Evolutionary conservation across 805 yeast species (phyloP), one percentile per base, ranked within the genome.

Genomic region (Ogataea pini): DNA sequence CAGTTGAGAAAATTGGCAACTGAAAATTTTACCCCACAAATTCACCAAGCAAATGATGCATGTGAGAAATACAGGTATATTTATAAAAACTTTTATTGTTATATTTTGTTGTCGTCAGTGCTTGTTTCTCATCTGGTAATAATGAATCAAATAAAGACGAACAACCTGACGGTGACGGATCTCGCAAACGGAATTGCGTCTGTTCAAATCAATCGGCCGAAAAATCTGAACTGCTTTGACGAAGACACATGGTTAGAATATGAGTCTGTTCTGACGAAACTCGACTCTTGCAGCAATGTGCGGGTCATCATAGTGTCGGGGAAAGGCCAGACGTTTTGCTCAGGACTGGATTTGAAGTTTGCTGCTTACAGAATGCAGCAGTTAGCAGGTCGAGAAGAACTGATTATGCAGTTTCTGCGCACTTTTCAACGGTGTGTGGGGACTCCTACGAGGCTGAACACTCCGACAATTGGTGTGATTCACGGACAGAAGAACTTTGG

Each of bases 401-500:
- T 54, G 41, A 53, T 69, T 41, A 64, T 69, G 37, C 50, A 65
- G 7, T 73, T 70, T 57, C 75, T 86, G 27, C 60, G 61, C 13
- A 78, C 76, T 14, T 86, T 86, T 68, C 95, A 86, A 62, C 67
- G 72, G 38, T 70, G 79, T 41, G 73, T 85, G 42, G 68, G 72
- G 2, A 64, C 76, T 3, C 80, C 84, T 0, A 65, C 76, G 0
- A 60, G 72, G 17, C 77, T 78, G 46, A 55, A 58, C 16, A 77
- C 80, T 12, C 86, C 95, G 3, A 85, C 89, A 9, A 82, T 86
- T 51, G 79, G 78, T 2, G 75, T 86, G 1, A 69, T 79, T 38
- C 89, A 86, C 64, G 94, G 94, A 0, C 70, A 76, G 9, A 47
- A 55, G 19, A 65, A 76, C 40, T 76, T 71, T 56, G 95, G 95